Percentiles rank a stretch among this genome's conserved stretches.
These are phyloP conservation scores for Phytophthora ramorum DNA, from an alignment of 352 stramenopile species.

Conservation along the genomic window DNA sequence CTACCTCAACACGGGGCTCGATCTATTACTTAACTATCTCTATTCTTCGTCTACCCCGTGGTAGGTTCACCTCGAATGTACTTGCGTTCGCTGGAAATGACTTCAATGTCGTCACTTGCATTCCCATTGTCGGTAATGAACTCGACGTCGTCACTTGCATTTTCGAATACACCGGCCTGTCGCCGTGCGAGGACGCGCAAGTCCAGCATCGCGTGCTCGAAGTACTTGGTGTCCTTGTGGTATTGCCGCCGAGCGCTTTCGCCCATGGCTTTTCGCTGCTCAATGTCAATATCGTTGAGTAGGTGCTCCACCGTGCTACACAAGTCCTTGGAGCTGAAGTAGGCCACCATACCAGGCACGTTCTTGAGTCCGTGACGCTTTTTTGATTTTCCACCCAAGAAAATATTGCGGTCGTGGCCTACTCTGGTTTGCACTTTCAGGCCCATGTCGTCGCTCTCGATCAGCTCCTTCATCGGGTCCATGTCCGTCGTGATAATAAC, in stretches of 20 bases:
- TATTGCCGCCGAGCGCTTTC: slow-evolving; percentile 51
- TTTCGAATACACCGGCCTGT: slow-evolving; percentile 8
- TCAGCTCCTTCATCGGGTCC: slow-evolving; percentile 67
- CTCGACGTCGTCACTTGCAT: background rate
- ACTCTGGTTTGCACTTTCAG: slow-evolving; percentile 24
- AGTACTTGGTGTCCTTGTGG: slow-evolving; percentile 66
- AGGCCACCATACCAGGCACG: slow-evolving; percentile 45
- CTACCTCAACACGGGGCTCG: slow-evolving; percentile 6
- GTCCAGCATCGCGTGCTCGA: slow-evolving; percentile 48
- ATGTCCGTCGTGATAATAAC: slow-evolving; percentile 61
- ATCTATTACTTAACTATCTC: slow-evolving; percentile 30
- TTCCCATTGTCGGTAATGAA: background rate
- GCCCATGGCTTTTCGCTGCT: slow-evolving; percentile 43
- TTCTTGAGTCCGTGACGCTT: slow-evolving; percentile 34
- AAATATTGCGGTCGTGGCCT: slow-evolving; percentile 42
- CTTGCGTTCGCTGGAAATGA: slow-evolving; percentile 17
- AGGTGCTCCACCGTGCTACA: slow-evolving; percentile 53
- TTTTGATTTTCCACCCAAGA: slow-evolving; percentile 49
- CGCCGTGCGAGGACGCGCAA: slow-evolving; percentile 35
- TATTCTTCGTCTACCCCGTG: slow-evolving; percentile 12
- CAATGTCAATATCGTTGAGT: slow-evolving; percentile 36
- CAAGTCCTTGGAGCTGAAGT: slow-evolving; percentile 42
- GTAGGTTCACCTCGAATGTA: slow-evolving; percentile 13
- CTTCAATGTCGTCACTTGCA: background rate
- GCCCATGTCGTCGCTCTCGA: slow-evolving; percentile 48